phyloP scores from a whole-genome alignment of 1,284 basidiomycete species.

The Cerioporus squamosus region DNA sequence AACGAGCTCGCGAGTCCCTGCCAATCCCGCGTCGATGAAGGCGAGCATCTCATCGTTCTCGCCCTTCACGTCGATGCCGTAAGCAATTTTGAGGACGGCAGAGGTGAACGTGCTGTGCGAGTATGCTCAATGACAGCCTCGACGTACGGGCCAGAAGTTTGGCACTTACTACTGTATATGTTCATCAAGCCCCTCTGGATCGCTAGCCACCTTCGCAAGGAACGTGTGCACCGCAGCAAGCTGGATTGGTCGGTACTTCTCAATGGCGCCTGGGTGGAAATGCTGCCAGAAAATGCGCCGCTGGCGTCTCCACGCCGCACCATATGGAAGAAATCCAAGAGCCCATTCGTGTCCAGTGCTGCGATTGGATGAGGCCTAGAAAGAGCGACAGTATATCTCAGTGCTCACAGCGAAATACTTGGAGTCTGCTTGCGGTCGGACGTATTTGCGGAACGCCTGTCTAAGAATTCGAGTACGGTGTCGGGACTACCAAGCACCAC shows the following conservation, averaged over 20 bases:
- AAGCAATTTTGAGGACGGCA: constrained; percentile 15
- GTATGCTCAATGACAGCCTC: neutral
- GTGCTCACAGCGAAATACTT: neutral
- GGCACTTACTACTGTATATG: constrained; percentile 6
- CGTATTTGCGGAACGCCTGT: constrained; percentile 16
- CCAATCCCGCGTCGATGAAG: constrained; percentile 12
- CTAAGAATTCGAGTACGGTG: constrained; percentile 13
- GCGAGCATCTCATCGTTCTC: constrained; percentile 13
- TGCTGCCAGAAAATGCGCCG: constrained; percentile 12
- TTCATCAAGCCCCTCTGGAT: neutral
- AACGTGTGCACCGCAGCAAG: neutral
- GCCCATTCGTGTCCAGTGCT: neutral
- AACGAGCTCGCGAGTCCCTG: neutral
- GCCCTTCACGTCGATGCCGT: constrained; percentile 11
- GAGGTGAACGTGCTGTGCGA: constrained; percentile 2
- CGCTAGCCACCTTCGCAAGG: constrained; percentile 4
- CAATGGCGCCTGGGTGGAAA: constrained; percentile 3
- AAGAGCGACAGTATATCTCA: neutral
- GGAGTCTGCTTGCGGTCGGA: constrained; percentile 9
- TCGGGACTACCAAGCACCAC: constrained; percentile 21
- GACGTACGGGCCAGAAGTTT: neutral
- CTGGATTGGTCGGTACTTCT: constrained; percentile 7
- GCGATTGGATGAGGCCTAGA: neutral
- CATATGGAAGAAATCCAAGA: constrained; percentile 10
- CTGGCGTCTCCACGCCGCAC: constrained; percentile 5